phyloP scores from a whole-genome alignment of 2,329 filamentous ascomycete species.

The Diaporthe sp. region DNA sequence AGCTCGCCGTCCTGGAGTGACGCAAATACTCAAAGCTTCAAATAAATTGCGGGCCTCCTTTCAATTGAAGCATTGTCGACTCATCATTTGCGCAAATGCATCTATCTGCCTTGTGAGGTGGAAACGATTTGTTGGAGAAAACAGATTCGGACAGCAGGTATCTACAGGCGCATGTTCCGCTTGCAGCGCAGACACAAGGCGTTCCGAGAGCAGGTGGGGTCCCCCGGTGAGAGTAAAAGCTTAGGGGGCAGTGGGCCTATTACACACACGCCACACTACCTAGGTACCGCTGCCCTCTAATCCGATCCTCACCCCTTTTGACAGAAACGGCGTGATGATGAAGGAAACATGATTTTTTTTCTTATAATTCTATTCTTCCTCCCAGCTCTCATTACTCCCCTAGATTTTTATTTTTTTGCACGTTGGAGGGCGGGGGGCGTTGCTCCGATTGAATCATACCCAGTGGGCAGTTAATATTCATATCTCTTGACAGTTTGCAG shows the following conservation, averaged over 20 bases:
- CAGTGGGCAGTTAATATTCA: not conserved
- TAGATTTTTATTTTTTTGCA: not conserved
- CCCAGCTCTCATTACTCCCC: not conserved
- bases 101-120: not conserved
- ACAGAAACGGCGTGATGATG: not conserved
- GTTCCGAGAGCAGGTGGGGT: slow-evolving; percentile 22
- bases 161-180: slow-evolving; percentile 5
- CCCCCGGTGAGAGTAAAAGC: slow-evolving; percentile 5
- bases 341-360: not conserved
- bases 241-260: slow-evolving; percentile 14
- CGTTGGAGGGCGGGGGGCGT: not conserved
- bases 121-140: not conserved
- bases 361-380: no score
- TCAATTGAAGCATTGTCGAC: not conserved
- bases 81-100: not conserved
- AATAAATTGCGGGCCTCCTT: not conserved
- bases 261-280: not conserved
- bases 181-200: not conserved
- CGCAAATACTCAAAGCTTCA: not conserved
- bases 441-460: not conserved
- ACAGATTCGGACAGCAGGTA: not conserved
- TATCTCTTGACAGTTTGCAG: not conserved
- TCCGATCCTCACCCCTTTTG: not conserved
- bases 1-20: not conserved
- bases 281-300: no score